These are phyloP conservation scores for Hemerocallis citrina DNA, from an alignment of 106 monocot genomes.

Conservation along the genomic window DNA sequence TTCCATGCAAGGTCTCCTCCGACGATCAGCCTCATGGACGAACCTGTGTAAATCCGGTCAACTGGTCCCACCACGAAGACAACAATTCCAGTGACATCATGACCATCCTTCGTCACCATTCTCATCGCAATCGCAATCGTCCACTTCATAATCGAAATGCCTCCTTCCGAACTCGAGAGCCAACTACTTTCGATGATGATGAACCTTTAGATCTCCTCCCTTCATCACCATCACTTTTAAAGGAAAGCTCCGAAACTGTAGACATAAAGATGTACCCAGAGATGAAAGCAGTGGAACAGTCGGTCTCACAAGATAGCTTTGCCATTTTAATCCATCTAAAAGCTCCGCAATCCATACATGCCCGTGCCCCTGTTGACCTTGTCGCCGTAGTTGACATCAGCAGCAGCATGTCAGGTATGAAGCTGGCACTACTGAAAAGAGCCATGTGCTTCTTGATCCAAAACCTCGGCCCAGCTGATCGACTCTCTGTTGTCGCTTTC, in stretches of 20 bases:
- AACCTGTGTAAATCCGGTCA: conserved; percentile 26
- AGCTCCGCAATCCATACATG: conserved; percentile 43
- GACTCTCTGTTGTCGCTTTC: conserved; percentile 73
- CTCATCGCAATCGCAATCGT: conserved; percentile 8
- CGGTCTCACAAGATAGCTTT: conserved; percentile 35
- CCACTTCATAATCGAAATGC: not conserved
- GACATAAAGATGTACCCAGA: conserved; percentile 55
- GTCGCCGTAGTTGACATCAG: conserved; percentile 88
- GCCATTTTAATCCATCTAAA: conserved; percentile 63
- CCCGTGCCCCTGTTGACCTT: conserved; percentile 64
- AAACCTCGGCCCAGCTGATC: conserved; percentile 65
- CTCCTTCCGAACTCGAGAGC: conserved; percentile 28
- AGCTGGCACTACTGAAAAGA: conserved; percentile 65
- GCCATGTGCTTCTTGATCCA: conserved; percentile 92
- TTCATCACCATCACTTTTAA: conserved; percentile 11
- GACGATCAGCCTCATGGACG: conserved; percentile 21
- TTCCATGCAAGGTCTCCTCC: conserved; percentile 24
- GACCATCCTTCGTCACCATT: conserved; percentile 20
- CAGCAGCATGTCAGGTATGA: conserved; percentile 89
- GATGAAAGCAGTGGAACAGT: conserved; percentile 39
- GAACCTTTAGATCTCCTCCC: conserved; percentile 35
- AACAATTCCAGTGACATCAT: too few species aligned
- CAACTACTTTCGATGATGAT: conserved; percentile 59
- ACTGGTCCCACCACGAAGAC: conserved; percentile 19
- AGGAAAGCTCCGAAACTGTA: conserved; percentile 14